phyloP scores from a whole-genome alignment of 441 rosid species.

The Populus hybrid region DNA sequence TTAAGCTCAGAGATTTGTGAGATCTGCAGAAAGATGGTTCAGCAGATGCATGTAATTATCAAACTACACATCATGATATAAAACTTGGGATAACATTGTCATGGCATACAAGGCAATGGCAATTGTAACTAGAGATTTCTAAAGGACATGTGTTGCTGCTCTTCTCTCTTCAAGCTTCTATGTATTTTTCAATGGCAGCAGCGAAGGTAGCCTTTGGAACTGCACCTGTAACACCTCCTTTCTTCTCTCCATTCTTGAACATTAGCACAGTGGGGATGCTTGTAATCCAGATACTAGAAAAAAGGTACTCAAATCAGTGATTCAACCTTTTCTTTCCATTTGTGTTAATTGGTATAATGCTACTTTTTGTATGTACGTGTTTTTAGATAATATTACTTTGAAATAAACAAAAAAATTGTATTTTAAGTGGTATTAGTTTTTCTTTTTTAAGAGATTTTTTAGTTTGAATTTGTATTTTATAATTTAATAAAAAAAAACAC shows the following conservation, averaged over 20 bases:
- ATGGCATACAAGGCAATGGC: conserved; percentile 18
- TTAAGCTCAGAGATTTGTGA: not conserved
- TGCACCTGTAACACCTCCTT: conserved; percentile 68
- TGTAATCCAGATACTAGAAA: conserved; percentile 26
- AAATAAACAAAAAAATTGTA: too few relatives aligned
- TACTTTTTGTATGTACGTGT: too few relatives aligned
- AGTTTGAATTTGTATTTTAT: too few relatives aligned
- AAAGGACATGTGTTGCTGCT: not conserved
- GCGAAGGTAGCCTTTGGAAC: conserved; percentile 62
- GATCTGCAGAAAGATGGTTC: not conserved
- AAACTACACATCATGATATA: not conserved
- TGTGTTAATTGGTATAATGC: too few relatives aligned
- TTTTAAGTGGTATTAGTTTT: too few relatives aligned
- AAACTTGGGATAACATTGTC: conserved; percentile 3
- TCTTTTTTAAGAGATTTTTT: too few relatives aligned
- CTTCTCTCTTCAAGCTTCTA: conserved; percentile 33
- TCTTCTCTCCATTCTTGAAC: conserved; percentile 68
- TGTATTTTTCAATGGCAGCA: conserved; percentile 49
- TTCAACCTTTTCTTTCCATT: too few relatives aligned
- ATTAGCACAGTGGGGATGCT: conserved; percentile 71
- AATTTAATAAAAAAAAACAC: too few relatives aligned
- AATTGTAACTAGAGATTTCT: not conserved
- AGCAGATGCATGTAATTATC: not conserved
- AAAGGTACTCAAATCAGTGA: too few relatives aligned
- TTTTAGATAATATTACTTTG: too few relatives aligned